phyloP scores from a whole-genome alignment of 306 rosid species.

The Cicer arietinum region DNA sequence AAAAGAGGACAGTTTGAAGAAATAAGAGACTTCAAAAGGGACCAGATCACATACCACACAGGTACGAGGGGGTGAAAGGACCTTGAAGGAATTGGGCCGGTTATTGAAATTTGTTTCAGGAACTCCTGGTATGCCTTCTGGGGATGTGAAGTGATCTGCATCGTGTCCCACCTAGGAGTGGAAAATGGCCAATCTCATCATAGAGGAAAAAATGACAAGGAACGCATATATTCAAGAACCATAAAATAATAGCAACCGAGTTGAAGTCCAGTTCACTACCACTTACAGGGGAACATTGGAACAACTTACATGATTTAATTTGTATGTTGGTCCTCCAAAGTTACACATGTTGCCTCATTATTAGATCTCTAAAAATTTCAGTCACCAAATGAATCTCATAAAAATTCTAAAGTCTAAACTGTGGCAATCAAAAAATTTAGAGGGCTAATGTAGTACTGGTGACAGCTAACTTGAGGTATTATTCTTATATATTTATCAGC shows the following conservation, averaged over 20 bases:
- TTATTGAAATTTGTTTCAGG: constrained; percentile 90
- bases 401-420: not conserved
- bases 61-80: constrained; percentile 80
- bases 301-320: constrained; percentile 15
- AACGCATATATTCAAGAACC: constrained; percentile 33
- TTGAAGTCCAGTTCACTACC: constrained; percentile 25
- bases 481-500: constrained; percentile 7
- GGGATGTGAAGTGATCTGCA: constrained; percentile 83
- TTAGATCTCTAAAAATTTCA: not conserved
- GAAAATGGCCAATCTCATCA: constrained; percentile 34
- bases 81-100: constrained; percentile 92
- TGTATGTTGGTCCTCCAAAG: not conserved
- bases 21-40: constrained; percentile 20
- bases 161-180: constrained; percentile 74
- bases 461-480: not conserved
- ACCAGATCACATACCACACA: constrained; percentile 68
- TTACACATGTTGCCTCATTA: not conserved
- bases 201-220: constrained; percentile 12
- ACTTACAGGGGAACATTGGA: constrained; percentile 16
- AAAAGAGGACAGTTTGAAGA: constrained; percentile 5
- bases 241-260: constrained; percentile 33
- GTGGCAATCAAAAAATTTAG: not conserved
- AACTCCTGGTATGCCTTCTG: constrained; percentile 92
- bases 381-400: not conserved
- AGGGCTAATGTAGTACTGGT: not conserved